Base-by-base conservation (phyloP, 345 rosid genomes). In the Fremontodendron californicum region DNA sequence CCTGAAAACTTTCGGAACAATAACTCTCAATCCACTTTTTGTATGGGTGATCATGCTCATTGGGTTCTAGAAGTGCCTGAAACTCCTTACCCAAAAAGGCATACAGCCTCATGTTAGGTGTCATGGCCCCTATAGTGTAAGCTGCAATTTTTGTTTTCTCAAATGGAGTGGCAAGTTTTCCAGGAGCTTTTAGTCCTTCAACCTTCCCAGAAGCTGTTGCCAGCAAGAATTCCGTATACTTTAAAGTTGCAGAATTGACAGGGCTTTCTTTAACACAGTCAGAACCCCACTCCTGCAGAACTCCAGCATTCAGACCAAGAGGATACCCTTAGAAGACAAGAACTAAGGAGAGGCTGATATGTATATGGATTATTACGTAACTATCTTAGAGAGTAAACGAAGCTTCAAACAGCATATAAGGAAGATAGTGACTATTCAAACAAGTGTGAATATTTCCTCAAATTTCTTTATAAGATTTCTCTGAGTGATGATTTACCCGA, bases 101-200 rank as follows among this genome's bases (percentile, higher is more conserved):
- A 87, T 93, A 95, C 77, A 93, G 81, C 82, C 89, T 85, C 99
- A 95, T 93, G 89, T 94, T 90, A 70, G 99, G 99, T 79, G 97
- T 81, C 91, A 95, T 87, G 76, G 98, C 97, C 86, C 94, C 97
- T 60, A 95, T 85, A 66, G 92, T 93, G 79, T 95, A 95, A 62
- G 99, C 98, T 1, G 99, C 98, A 84, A 95, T 92, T 86, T 90
- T 95, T 33, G 98, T 95, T 82, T 86, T 92, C 77, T 93, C 99
- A 82, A 95, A 95, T 48, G 98, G 99, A 71, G 99, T 95, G 62
- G 94, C 94, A 79, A 95, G 94, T 82, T 89, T 90, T 58, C 94
- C 97, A 0, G 91, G 97, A 88, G 88, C 98, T 86, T 90, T 93
- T 52, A 87, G 84, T 75, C 98, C 99, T 84, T 88, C 99, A 62